These are phyloP conservation scores for Takashimella koratensis DNA, from an alignment of 1,284 basidiomycete genomes.

Conservation along the genomic window DNA sequence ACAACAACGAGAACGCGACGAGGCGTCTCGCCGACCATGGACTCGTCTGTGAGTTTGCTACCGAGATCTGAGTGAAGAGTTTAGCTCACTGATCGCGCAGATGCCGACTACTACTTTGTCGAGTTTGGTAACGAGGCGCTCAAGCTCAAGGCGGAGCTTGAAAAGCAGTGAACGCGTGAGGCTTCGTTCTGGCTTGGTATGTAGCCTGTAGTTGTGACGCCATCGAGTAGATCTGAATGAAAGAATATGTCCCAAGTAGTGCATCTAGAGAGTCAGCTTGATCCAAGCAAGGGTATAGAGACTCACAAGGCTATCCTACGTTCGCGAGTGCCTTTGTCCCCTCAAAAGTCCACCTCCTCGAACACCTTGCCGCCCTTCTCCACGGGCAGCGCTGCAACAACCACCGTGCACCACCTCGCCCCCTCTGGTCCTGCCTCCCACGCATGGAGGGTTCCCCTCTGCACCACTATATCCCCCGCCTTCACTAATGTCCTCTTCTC, in stretches of 20 bases:
- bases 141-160: slow-evolving; percentile 20
- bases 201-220: too few relatives aligned
- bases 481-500: slow-evolving; percentile 30
- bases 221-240: too few relatives aligned
- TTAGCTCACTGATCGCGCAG: slow-evolving; percentile 8
- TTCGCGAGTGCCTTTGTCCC: too few relatives aligned
- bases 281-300: too few relatives aligned
- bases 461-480: slow-evolving; percentile 44
- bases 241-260: too few relatives aligned
- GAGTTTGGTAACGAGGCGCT: slow-evolving; percentile 39
- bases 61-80: background rate
- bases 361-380: slow-evolving; percentile 29
- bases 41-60: slow-evolving; percentile 29
- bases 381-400: slow-evolving; percentile 37
- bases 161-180: background rate
- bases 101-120: slow-evolving; percentile 40
- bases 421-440: slow-evolving; percentile 45
- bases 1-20: slow-evolving; percentile 25
- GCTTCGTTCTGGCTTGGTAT: too few relatives aligned
- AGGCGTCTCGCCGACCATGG: slow-evolving; percentile 33
- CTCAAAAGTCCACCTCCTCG: slow-evolving; percentile 33
- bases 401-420: slow-evolving; percentile 40
- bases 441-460: slow-evolving; percentile 46
- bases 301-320: too few relatives aligned
- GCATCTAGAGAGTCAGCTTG: too few relatives aligned